Percentiles rank a stretch among this genome's conserved stretches.
phyloP scores from a whole-genome alignment of 257 asterid genomes.

The Nicotiana sylvestris region DNA sequence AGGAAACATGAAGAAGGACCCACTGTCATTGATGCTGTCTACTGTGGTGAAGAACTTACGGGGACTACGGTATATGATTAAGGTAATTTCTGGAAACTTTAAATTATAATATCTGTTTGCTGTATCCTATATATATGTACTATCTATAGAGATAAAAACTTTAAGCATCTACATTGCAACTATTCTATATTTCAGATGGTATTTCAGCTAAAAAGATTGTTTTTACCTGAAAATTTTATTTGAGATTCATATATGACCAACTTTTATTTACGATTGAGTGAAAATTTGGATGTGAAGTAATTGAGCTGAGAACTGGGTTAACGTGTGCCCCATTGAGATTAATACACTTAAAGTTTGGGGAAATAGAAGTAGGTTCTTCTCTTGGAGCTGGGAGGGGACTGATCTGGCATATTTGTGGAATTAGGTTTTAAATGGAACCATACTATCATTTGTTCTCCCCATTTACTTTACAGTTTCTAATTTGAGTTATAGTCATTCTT shows the following conservation, averaged over 20 bases:
- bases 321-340: not conserved
- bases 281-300: not conserved
- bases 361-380: not conserved
- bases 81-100: slow-evolving; percentile 44
- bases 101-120: not conserved
- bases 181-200: not conserved
- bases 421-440: not conserved
- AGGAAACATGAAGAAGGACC: slow-evolving; percentile 82
- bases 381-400: not conserved
- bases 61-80: slow-evolving; percentile 67
- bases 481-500: slow-evolving; percentile 1
- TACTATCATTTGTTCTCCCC: not conserved
- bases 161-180: not conserved
- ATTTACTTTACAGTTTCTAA: not conserved
- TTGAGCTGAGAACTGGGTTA: not conserved
- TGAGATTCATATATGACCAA: not conserved
- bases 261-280: not conserved
- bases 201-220: not conserved
- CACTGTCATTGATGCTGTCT: slow-evolving; percentile 70
- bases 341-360: not conserved
- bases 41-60: slow-evolving; percentile 72
- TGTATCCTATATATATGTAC: slow-evolving; percentile 12
- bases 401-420: not conserved
- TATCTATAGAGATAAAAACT: not conserved
- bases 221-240: not conserved